These are phyloP conservation scores for Pseudogymnoascus sp. DNA, from an alignment of 2,329 filamentous ascomycete species.

Conservation along the genomic window DNA sequence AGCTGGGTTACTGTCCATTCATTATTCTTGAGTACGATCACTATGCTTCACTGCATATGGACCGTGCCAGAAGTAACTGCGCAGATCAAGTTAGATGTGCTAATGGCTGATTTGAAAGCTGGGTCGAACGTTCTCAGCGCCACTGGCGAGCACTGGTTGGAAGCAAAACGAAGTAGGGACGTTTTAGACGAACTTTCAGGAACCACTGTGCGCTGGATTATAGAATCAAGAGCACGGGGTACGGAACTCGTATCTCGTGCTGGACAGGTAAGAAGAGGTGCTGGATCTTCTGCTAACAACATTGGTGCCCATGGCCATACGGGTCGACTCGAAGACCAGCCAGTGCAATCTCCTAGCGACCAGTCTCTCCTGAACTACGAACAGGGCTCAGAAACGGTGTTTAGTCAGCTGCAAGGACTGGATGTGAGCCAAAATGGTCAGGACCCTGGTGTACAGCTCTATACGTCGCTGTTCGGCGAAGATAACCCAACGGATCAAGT, in stretches of 20 bases:
- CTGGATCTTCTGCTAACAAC: neutral
- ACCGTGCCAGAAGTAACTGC: slow-evolving; percentile 36
- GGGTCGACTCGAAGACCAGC: neutral
- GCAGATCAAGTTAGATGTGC: slow-evolving; percentile 31
- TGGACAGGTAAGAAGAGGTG: neutral
- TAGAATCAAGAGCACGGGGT: slow-evolving; percentile 6
- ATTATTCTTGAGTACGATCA: slow-evolving; percentile 40
- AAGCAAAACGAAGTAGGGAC: slow-evolving; percentile 41
- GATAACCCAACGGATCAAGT: slow-evolving; percentile 9
- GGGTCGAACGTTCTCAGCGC: slow-evolving; percentile 43
- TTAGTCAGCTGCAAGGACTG: neutral
- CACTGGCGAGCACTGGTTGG: slow-evolving; percentile 45
- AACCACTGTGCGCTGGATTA: slow-evolving; percentile 28
- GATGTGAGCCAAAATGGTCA: neutral
- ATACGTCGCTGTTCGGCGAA: slow-evolving; percentile 6
- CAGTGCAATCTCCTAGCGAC: neutral
- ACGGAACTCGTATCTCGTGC: neutral
- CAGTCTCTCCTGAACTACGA: neutral
- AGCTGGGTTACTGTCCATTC: slow-evolving; percentile 44
- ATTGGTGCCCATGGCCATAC: neutral
- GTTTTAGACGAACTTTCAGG: slow-evolving; percentile 35
- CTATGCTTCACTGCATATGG: slow-evolving; percentile 45
- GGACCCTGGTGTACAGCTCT: neutral
- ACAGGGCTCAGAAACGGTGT: neutral
- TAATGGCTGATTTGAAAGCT: slow-evolving; percentile 37